Evolutionary conservation across 805 yeast genomes (phyloP), one percentile per base, ranked within the genome.

Genomic region (Blastobotrys parvus): DNA sequence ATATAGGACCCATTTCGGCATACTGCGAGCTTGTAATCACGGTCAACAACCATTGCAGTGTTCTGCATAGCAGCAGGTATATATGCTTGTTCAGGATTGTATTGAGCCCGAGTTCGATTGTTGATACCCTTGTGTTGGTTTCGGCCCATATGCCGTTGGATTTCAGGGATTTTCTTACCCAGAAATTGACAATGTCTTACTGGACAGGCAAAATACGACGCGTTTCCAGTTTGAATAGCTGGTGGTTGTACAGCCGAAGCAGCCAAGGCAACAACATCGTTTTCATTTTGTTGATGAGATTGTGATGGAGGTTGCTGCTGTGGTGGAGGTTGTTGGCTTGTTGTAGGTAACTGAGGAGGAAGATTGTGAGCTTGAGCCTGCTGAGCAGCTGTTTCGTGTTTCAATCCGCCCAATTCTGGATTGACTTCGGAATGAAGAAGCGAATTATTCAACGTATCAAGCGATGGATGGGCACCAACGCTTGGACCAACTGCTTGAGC

Each of bases 31-130:
- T 32, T 6, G 35, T n/a, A 32, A 13, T 32, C 35, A 5, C 35
- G 35, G 35, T 32, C 35, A 6, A 32, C 35, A 16, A 32, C 18
- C 35, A 32, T 32, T 15, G 35, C 35, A 17, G 35, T 32, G 35
- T 32, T 32, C 13, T 15, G 19, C 21, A 32, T 15, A 5, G 35
- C 35, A 15, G 35, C 35, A 15, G 35, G 35, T 5, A 32, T 17
- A 16, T 16, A 32, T 6, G 35, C 35, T 17, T 32, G 19, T 13
- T 32, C 35, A 16, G 35, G 19, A 15, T 32, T 32, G 35, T 32
- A 32, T 17, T 18, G 10, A 17, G 35, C 35, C 5, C 15, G 13
- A 6, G 35, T 32, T 15, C 35, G 35, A 17, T 32, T 32, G 13
- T 32, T 18, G 21, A 32, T 15, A 11, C 35, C 35, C 35, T 32